phyloP scores from a whole-genome alignment of 1,139 yeast genomes.

The Protomyces macrosporus region DNA sequence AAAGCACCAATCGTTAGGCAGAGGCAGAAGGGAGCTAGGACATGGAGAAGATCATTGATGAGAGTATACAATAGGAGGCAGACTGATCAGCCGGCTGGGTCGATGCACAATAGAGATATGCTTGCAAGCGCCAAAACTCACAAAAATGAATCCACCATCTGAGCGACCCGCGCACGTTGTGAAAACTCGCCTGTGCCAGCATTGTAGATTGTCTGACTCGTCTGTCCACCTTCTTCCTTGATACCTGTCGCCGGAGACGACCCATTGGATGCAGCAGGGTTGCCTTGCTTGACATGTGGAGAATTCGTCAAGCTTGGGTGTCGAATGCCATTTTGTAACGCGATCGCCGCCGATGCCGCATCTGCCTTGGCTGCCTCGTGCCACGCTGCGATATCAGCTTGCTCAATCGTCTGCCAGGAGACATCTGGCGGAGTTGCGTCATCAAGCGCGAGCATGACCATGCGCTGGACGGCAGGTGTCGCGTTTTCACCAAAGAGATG shows the following conservation, averaged over 20 bases:
- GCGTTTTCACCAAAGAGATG: conserved; percentile 13
- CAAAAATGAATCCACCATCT: not conserved
- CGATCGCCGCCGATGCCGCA: not conserved
- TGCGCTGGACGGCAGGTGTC: conserved; percentile 6
- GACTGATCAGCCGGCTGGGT: no score
- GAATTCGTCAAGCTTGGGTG: not conserved
- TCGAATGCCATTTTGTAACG: not conserved
- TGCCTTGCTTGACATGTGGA: not conserved
- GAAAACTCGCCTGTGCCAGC: not conserved
- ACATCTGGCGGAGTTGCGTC: conserved; percentile 3
- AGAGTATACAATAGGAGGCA: no score
- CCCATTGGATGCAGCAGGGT: not conserved
- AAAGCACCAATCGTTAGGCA: no score
- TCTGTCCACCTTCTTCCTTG: not conserved
- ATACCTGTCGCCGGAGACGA: not conserved
- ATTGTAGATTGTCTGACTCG: not conserved
- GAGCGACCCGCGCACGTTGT: not conserved
- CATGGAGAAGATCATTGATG: no score
- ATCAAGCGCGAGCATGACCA: conserved; percentile 5
- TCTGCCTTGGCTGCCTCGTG: not conserved
- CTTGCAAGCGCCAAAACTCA: not conserved
- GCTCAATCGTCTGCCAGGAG: not conserved
- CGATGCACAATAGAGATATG: no score
- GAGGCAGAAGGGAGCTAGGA: no score
- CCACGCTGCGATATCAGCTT: not conserved